These are phyloP conservation scores for Skeletonema tropicum DNA, from an alignment of 108 stramenopile species.

Conservation along the genomic window DNA sequence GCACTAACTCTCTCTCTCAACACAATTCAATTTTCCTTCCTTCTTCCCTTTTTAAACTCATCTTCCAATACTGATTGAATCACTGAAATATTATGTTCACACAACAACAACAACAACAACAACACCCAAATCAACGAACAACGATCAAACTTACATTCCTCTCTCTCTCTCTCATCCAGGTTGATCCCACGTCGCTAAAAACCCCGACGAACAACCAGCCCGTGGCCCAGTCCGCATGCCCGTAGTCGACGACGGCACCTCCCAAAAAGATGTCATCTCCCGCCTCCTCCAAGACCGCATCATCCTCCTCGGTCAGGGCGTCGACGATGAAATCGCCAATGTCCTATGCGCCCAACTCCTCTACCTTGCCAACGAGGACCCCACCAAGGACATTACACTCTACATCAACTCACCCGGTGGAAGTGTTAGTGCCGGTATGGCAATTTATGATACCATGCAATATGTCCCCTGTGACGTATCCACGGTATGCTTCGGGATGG, in stretches of 20 bases:
- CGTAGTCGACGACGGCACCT: constrained; percentile 64
- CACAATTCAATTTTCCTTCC: no score
- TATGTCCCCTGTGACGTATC: constrained; percentile 94
- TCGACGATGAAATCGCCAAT: constrained; percentile 95
- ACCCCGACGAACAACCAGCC: constrained; percentile 35
- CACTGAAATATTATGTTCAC: no score
- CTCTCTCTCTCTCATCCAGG: no score
- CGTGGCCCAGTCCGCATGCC: constrained; percentile 50
- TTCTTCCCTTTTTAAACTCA: no score
- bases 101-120: no score
- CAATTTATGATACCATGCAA: constrained; percentile 98
- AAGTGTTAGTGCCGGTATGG: constrained; percentile 89
- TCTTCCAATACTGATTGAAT: no score
- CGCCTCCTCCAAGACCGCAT: constrained; percentile 89
- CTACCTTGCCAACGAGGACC: constrained; percentile 95
- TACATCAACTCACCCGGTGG: constrained; percentile 97
- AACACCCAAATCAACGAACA: no score
- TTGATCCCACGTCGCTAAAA: no score
- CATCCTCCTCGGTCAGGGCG: constrained; percentile 84
- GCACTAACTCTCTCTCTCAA: no score
- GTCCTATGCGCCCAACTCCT: constrained; percentile 91
- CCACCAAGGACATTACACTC: constrained; percentile 92
- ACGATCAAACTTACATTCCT: no score
- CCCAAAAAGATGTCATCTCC: constrained; percentile 78
- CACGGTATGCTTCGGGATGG: constrained; percentile 98